phyloP scores from a whole-genome alignment of 2,329 filamentous ascomycete genomes.

The Tolypocladium cylindrosporum region DNA sequence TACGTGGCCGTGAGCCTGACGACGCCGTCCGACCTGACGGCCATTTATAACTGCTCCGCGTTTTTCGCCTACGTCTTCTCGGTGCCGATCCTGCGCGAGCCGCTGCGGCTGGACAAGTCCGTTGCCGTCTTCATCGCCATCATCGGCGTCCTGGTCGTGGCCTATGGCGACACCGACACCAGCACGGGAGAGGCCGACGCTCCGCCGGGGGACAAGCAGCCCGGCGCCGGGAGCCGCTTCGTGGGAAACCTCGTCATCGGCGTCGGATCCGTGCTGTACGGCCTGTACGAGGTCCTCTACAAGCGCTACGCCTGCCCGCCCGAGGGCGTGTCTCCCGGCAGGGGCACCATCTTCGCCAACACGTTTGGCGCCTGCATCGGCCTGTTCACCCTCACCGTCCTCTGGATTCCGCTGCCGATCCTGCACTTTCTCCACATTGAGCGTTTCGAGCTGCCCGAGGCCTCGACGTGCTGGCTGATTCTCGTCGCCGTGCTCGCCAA shows the following conservation, averaged over 20 bases:
- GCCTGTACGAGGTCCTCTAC: slow-evolving; percentile 94
- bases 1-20: slow-evolving; percentile 92
- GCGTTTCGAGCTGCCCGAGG: slow-evolving; percentile 69
- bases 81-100: slow-evolving; percentile 80
- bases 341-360: slow-evolving; percentile 95
- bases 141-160: slow-evolving; percentile 82
- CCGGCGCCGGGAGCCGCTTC: slow-evolving; percentile 51
- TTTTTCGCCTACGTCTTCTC: slow-evolving; percentile 98
- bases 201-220: not conserved
- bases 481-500: slow-evolving; percentile 75
- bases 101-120: slow-evolving; percentile 73
- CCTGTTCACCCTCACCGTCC: slow-evolving; percentile 69
- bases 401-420: slow-evolving; percentile 87
- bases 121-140: slow-evolving; percentile 82
- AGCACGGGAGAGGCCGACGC: slow-evolving; percentile 26
- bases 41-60: slow-evolving; percentile 98
- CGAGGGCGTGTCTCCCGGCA: slow-evolving; percentile 70
- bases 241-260: slow-evolving; percentile 90
- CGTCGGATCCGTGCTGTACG: slow-evolving; percentile 82
- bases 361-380: slow-evolving; percentile 85
- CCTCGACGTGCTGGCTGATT: slow-evolving; percentile 71
- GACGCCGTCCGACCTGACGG: slow-evolving; percentile 85
- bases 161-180: slow-evolving; percentile 69
- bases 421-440: slow-evolving; percentile 73
- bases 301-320: slow-evolving; percentile 90